Conservation (phyloP, 108 stramenopile genomes). For the Skeletonema grethae region DNA sequence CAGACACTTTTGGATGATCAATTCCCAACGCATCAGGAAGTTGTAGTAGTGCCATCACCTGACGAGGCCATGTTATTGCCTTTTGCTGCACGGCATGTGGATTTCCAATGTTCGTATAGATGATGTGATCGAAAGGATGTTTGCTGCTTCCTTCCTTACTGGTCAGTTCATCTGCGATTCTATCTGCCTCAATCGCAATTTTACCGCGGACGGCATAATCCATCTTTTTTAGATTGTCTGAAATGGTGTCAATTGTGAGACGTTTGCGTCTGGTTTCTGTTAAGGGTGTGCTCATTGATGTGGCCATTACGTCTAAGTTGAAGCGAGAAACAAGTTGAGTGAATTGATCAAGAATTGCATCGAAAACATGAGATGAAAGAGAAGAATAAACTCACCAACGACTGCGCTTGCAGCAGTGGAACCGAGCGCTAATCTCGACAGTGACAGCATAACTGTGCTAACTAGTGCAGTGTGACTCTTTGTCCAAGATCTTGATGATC, state of each 20-base stretch:
- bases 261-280: conserved; percentile 40
- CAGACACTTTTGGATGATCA: conserved; percentile 59
- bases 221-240: conserved; percentile 65
- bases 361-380: too few species aligned
- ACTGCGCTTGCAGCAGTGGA: conserved; percentile 11
- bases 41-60: conserved; percentile 85
- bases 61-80: conserved; percentile 88
- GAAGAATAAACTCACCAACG: neutral
- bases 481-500: conserved; percentile 7
- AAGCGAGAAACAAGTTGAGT: neutral
- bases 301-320: neutral
- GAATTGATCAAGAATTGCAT: neutral
- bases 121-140: conserved; percentile 81
- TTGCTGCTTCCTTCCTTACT: conserved; percentile 12
- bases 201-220: conserved; percentile 90
- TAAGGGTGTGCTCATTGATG: neutral
- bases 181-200: conserved; percentile 83
- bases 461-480: conserved; percentile 2
- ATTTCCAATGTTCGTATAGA: conserved; percentile 98
- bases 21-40: conserved; percentile 70
- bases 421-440: conserved; percentile 14
- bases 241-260: conserved; percentile 69
- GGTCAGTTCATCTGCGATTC: conserved; percentile 60
- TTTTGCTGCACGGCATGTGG: conserved; percentile 91
- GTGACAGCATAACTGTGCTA: conserved; percentile 17